Percentiles rank a stretch among this genome's conserved stretches.
These are phyloP conservation scores for Daldinia sp. DNA, from an alignment of 2,329 filamentous ascomycete genomes.

Conservation along the genomic window DNA sequence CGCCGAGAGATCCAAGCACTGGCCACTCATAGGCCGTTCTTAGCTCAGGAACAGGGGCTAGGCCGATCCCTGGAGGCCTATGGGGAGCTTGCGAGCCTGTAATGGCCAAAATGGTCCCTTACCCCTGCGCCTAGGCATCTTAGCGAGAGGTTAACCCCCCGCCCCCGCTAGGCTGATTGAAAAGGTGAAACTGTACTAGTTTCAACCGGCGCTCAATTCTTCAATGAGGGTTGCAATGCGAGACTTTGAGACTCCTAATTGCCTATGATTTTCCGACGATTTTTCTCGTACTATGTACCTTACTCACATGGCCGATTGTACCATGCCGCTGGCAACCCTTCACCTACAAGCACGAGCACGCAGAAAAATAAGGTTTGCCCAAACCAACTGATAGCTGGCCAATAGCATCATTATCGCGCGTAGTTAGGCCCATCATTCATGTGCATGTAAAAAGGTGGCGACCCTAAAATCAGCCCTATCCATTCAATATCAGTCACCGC, in stretches of 20 bases:
- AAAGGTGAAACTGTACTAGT: slow-evolving; percentile 31
- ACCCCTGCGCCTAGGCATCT: slow-evolving; percentile 21
- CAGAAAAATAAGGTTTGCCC: neutral
- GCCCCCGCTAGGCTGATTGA: slow-evolving; percentile 20
- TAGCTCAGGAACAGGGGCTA: slow-evolving; percentile 30
- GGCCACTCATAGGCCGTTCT: slow-evolving; percentile 42
- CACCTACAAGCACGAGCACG: neutral
- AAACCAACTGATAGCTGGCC: neutral
- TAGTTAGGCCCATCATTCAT: too few relatives aligned
- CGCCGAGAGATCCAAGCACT: slow-evolving; percentile 24
- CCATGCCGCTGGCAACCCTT: neutral
- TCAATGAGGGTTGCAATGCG: slow-evolving; percentile 4
- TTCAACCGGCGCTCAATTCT: slow-evolving; percentile 25
- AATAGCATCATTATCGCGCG: neutral
- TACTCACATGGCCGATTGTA: neutral
- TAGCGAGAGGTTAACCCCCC: slow-evolving; percentile 33
- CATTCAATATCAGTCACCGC: slow-evolving; percentile 18
- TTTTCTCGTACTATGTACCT: neutral
- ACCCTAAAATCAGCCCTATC: neutral
- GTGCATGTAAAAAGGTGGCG: neutral
- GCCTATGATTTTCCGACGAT: neutral
- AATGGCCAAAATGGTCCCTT: slow-evolving; percentile 15
- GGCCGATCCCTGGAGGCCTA: slow-evolving; percentile 22
- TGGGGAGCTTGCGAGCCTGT: slow-evolving; percentile 2
- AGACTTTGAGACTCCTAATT: neutral